Evolutionary conservation across 176 grass and related monocot species (phyloP).

Genomic region (Hordeum vulgare): DNA sequence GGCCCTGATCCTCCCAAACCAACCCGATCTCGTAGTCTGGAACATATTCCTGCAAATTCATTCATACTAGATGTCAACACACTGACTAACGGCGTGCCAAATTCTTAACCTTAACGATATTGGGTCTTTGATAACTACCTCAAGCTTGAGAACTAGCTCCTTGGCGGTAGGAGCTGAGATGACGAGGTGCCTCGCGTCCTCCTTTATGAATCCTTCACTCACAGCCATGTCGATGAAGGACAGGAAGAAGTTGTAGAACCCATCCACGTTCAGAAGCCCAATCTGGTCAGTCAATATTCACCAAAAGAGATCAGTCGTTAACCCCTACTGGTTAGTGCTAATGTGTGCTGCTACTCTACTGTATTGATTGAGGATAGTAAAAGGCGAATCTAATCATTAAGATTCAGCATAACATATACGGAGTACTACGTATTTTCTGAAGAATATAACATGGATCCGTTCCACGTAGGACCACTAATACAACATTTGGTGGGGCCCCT

Average conservation of each 20-base stretch:
- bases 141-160: slow-evolving; percentile 72
- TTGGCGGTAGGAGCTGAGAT: slow-evolving; percentile 77
- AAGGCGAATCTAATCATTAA: background rate
- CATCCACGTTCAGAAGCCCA: slow-evolving; percentile 83
- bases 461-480: background rate
- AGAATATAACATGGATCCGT: background rate
- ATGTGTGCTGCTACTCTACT: background rate
- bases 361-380: background rate
- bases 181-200: slow-evolving; percentile 56
- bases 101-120: too few species aligned
- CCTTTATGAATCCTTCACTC: slow-evolving; percentile 77
- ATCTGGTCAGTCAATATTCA: slow-evolving; percentile 43
- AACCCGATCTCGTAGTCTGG: slow-evolving; percentile 57
- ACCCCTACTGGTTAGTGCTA: background rate
- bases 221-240: slow-evolving; percentile 81
- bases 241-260: slow-evolving; percentile 81
- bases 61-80: background rate
- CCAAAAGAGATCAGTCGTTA: background rate
- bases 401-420: background rate
- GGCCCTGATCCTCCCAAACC: slow-evolving; percentile 77
- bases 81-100: too few species aligned
- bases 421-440: too few species aligned
- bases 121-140: slow-evolving; percentile 31
- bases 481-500: slow-evolving; percentile 2
- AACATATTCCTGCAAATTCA: slow-evolving; percentile 55